Base-by-base conservation (phyloP, 2,329 filamentous ascomycete genomes). In the Hymenoscyphus occultus region DNA sequence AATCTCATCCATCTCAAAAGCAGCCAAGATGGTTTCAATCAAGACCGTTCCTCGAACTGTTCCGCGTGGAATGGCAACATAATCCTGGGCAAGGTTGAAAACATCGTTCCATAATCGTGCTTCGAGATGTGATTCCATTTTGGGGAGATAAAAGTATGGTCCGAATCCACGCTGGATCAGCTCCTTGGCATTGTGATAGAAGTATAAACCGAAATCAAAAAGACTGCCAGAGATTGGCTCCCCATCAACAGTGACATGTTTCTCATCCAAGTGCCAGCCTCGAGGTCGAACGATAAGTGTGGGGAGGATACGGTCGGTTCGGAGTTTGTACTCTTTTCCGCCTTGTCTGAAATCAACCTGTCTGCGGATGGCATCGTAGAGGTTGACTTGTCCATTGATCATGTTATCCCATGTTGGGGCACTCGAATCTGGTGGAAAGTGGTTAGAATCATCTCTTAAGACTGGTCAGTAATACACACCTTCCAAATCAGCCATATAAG, bases 1-100 rank as follows among this genome's bases (percentile, higher is more conserved):
- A 80, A 99, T 98, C 87, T 99, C 95, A 74, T 99, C 95, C 95
- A 99, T 99, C 84, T 99, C 95, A 75, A 99, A 99, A 16, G 94
- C 95, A 54, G 95, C 95, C 56, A 94, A 86, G 78, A 99, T 98
- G 64, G 95, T 98, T 86, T 99, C 95, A 75, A 99, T 98, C 73
- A 99, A 83, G 48, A 98, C 94, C 2, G 95, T 99, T 68, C 86
- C 95, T 73, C 95, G 90, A 79, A 98, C 96, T 63, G 93, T 98
- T 63, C 95, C 95, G 66, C 95, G 87, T 63, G 86, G 86, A 81
- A 99, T 90, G 72, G 91, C 91, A 76, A 97, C 87, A 80, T 90
- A 93, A 81, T 99, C 95, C 81, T 99, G 95, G 13, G 88, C 89
- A 39, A 97, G 83, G 83, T 97, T 97, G 87, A 98, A 98, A 67